Evolutionary conservation across 2,329 filamentous ascomycete species (phyloP).

Genomic region (Pleoardoris graminearum): DNA sequence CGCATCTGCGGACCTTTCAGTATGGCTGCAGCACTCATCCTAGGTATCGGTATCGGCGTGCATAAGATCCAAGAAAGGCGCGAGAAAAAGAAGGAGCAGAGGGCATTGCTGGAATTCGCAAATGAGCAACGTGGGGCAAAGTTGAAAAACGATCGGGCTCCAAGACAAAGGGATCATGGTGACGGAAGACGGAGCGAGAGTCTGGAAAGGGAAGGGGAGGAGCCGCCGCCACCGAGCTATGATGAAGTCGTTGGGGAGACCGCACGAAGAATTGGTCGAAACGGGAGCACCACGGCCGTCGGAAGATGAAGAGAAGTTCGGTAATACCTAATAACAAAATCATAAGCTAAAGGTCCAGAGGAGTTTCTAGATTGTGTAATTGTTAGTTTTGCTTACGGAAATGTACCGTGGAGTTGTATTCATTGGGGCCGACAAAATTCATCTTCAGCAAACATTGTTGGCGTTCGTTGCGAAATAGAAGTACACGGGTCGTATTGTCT

Average conservation of each 20-base stretch:
- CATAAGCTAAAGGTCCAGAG: no score
- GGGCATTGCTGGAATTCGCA: not conserved
- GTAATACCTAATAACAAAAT: no score
- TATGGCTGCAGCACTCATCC: slow-evolving; percentile 9
- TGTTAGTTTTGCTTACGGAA: no score
- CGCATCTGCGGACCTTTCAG: not conserved
- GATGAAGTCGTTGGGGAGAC: slow-evolving; percentile 7
- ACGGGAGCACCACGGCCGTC: no score
- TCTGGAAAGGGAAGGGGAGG: not conserved
- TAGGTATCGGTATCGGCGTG: slow-evolving; percentile 3
- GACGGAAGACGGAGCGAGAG: slow-evolving; percentile 1
- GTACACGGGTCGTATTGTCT: no score
- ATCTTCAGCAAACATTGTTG: no score
- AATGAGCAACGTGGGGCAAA: slow-evolving; percentile 4
- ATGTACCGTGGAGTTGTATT: no score
- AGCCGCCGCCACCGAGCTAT: slow-evolving; percentile 8
- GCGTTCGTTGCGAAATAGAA: no score
- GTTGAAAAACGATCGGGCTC: slow-evolving; percentile 4
- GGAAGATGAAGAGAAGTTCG: no score
- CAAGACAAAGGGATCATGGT: not conserved
- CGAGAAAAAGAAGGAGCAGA: slow-evolving; percentile 9
- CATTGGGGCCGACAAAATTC: no score
- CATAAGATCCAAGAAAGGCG: slow-evolving; percentile 8
- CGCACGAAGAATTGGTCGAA: no score
- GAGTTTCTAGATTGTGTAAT: no score